Evolutionary conservation across 2,329 filamentous ascomycete species (phyloP), one percentile per base, ranked within the genome.

Genomic region (Sodiomyces alkalinus): DNA sequence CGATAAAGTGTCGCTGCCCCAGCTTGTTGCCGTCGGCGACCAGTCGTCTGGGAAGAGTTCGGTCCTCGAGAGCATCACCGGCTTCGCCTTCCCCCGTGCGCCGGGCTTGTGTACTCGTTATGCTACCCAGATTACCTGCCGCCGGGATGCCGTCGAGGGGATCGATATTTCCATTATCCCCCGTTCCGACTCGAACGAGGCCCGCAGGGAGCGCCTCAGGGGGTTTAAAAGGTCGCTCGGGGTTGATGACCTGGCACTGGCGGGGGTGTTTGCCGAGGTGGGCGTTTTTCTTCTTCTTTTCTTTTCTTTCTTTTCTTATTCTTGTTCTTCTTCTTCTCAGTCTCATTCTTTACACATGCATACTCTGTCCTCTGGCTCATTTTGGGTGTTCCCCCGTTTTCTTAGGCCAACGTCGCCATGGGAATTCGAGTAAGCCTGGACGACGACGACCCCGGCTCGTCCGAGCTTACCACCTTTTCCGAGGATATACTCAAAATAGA

Each of bases 11-110:
- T 31, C 46, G 21, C 41, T 51, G 1, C 48, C 45, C 1, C 74
- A 83, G 56, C 80, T 90, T 39, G 78, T 79, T 19, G 81, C 86
- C 6, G 80, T 87, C 7, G 82, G 82, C 35, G 83, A 81, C 40
- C 82, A 90, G 46, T 86, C 79, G 0, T 83, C 80, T 23, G 82
- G 82, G 43, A 92, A 92, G 59, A 83, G 77, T 49, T 87, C 80
- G 2, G 77, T 90, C 12, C 58, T 90, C 17, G 80, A 90, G 46
- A 85, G 54, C 12, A 35, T 68, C 18, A 66, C 62, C 0, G 58
- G 57, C 0, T 60, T 66, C 19, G 51, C 53, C 0, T 63, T 67
- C 21, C 62, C 62, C 4, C 51, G 57, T 2, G 50, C 41, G 1
- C 47, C 49, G 0, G 56, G 49, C 1, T 52, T 64, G 1, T 64